These are phyloP conservation scores for Neurospora tetraspora DNA, from an alignment of 495 filamentous ascomycete species.

Conservation along the genomic window DNA sequence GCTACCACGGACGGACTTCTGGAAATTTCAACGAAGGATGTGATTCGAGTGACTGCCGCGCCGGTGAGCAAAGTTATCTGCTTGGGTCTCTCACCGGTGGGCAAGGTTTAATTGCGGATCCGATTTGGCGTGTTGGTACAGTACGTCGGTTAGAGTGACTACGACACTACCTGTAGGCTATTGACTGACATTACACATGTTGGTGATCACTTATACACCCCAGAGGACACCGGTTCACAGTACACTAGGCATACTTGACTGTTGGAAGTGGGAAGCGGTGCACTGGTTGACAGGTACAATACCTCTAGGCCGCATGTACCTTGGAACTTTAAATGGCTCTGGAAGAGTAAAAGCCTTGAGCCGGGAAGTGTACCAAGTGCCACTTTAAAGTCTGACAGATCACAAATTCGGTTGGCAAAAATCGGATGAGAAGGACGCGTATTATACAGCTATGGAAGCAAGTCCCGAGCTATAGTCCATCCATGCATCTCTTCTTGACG, in stretches of 20 bases:
- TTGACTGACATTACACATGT: neutral
- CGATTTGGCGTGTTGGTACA: neutral
- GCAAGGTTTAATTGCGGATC: neutral
- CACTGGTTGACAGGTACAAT: neutral
- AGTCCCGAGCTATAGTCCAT: neutral
- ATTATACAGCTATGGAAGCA: neutral
- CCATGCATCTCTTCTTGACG: neutral
- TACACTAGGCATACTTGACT: neutral
- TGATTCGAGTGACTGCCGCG: neutral
- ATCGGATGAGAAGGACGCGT: too few species aligned
- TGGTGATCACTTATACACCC: neutral
- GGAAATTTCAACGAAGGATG: neutral
- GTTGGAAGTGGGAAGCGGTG: neutral
- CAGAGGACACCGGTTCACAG: slow-evolving; percentile 5
- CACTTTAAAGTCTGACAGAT: neutral
- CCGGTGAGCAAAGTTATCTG: neutral
- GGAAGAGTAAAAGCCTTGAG: neutral
- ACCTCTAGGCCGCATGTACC: neutral
- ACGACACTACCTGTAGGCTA: neutral
- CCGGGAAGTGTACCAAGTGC: neutral
- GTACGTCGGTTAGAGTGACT: neutral
- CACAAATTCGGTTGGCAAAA: neutral
- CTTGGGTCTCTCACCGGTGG: neutral
- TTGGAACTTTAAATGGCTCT: neutral
- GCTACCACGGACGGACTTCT: neutral